Evolutionary conservation across 2,329 filamentous ascomycete genomes (phyloP).

Genomic region (Elsinoe ampelina): DNA sequence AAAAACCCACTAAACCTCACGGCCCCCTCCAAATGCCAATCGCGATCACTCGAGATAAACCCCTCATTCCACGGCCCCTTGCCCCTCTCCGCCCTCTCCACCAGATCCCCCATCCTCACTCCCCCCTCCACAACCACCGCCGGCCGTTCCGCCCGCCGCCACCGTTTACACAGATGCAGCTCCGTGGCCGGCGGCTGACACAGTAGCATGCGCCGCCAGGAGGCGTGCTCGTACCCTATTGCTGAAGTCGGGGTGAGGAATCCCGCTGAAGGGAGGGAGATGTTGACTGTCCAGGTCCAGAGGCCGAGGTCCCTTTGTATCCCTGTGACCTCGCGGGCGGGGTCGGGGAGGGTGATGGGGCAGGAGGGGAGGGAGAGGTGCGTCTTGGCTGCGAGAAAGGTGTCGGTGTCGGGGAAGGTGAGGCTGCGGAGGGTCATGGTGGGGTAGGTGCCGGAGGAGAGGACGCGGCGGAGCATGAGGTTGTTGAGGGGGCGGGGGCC

Average conservation of each 20-base stretch:
- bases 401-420: neutral
- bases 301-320: slow-evolving; percentile 16
- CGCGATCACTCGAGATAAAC: slow-evolving; percentile 25
- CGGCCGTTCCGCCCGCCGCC: slow-evolving; percentile 21
- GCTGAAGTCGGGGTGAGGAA: slow-evolving; percentile 16
- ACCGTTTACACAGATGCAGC: slow-evolving; percentile 25
- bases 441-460: slow-evolving; percentile 26
- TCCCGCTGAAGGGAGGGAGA: slow-evolving; percentile 23
- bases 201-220: slow-evolving; percentile 29
- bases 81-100: slow-evolving; percentile 20
- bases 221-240: slow-evolving; percentile 23
- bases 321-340: neutral
- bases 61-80: slow-evolving; percentile 24
- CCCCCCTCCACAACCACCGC: slow-evolving; percentile 22
- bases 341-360: neutral
- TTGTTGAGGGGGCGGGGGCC: slow-evolving; percentile 28
- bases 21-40: slow-evolving; percentile 31
- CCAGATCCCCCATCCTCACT: slow-evolving; percentile 27
- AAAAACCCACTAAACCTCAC: slow-evolving; percentile 20
- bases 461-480: slow-evolving; percentile 24
- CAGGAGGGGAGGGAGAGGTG: neutral
- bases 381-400: neutral
- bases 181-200: slow-evolving; percentile 26
- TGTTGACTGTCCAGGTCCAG: slow-evolving; percentile 28
- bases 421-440: slow-evolving; percentile 23